These are phyloP conservation scores for Pleurostoma richardsiae DNA, from an alignment of 2,329 filamentous ascomycete species.

Conservation along the genomic window DNA sequence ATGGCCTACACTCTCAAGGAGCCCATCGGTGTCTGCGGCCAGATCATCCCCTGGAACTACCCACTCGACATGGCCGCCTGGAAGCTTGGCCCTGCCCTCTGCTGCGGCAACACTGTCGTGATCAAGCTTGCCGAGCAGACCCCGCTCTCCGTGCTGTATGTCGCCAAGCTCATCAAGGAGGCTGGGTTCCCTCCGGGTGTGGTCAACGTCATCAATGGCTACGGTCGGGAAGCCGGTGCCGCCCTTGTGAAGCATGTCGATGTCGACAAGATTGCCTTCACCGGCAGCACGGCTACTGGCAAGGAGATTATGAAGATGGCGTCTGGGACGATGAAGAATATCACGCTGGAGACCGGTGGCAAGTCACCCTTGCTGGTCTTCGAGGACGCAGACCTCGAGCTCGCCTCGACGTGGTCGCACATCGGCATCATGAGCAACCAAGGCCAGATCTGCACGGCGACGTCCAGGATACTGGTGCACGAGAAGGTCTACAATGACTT, in stretches of 20 bases:
- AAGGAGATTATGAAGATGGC: slow-evolving; percentile 70
- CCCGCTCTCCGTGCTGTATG: slow-evolving; percentile 55
- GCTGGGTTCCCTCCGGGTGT: slow-evolving; percentile 74
- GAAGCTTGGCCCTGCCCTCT: slow-evolving; percentile 70
- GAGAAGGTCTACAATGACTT: slow-evolving; percentile 55
- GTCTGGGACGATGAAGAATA: slow-evolving; percentile 54
- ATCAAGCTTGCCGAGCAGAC: slow-evolving; percentile 63
- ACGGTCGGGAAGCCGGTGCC: slow-evolving; percentile 59
- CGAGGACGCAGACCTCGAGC: slow-evolving; percentile 55
- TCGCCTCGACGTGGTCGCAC: slow-evolving; percentile 51
- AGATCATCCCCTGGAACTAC: slow-evolving; percentile 80
- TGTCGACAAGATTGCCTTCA: slow-evolving; percentile 69
- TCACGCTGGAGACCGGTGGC: slow-evolving; percentile 58
- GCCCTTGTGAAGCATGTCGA: slow-evolving; percentile 59
- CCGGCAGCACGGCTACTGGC: slow-evolving; percentile 63
- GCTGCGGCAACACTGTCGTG: slow-evolving; percentile 58
- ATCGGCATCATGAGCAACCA: slow-evolving; percentile 49
- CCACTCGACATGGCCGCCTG: slow-evolving; percentile 71
- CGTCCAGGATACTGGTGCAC: slow-evolving; percentile 56
- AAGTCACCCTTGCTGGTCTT: slow-evolving; percentile 59
- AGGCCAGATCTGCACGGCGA: slow-evolving; percentile 58
- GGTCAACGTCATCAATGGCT: slow-evolving; percentile 66
- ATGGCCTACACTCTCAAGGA: slow-evolving; percentile 73
- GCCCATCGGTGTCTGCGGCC: slow-evolving; percentile 71
- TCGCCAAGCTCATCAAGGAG: slow-evolving; percentile 63